Conservation (phyloP, 1,284 basidiomycete species). For the Sporisorium graminicola region DNA sequence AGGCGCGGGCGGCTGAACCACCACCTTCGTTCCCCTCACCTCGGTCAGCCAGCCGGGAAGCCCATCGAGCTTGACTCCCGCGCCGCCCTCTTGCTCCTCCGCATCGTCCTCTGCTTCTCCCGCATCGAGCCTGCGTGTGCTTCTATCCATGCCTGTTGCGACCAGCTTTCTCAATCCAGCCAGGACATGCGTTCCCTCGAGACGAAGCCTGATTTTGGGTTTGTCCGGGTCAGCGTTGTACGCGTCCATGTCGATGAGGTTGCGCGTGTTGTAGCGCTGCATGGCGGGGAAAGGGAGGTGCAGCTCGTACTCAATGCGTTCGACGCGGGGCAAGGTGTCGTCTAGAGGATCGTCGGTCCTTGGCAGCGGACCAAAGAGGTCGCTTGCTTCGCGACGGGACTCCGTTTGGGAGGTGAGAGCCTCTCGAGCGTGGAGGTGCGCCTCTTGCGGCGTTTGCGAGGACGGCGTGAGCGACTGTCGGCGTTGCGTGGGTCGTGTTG, state of each 20-base stretch:
- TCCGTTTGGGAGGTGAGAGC: constrained; percentile 16
- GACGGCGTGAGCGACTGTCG: constrained; percentile 23
- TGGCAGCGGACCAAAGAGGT: constrained; percentile 41
- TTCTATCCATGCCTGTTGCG: constrained; percentile 45
- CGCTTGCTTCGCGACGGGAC: constrained; percentile 36
- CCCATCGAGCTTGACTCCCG: constrained; percentile 28
- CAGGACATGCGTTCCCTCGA: constrained; percentile 55
- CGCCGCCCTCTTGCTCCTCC: neutral
- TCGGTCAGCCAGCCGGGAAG: constrained; percentile 57
- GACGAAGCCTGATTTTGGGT: constrained; percentile 46
- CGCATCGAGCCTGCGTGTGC: constrained; percentile 29
- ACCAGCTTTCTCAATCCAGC: constrained; percentile 57
- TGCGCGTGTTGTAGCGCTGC: constrained; percentile 45
- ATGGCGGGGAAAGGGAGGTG: constrained; percentile 48
- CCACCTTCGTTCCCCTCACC: constrained; percentile 52
- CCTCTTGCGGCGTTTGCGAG: constrained; percentile 30
- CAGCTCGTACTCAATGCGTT: constrained; percentile 54
- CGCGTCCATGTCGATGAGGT: constrained; percentile 34
- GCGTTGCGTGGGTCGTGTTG: constrained; percentile 6
- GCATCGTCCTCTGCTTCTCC: constrained; percentile 26
- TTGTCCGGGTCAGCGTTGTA: constrained; percentile 45
- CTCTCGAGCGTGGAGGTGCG: constrained; percentile 4
- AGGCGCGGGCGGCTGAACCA: constrained; percentile 29
- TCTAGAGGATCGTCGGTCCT: neutral
- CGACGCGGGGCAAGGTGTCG: constrained; percentile 37